Conservation (phyloP, 768 basidiomycete genomes). For the Cyclocybe aegerita region DNA sequence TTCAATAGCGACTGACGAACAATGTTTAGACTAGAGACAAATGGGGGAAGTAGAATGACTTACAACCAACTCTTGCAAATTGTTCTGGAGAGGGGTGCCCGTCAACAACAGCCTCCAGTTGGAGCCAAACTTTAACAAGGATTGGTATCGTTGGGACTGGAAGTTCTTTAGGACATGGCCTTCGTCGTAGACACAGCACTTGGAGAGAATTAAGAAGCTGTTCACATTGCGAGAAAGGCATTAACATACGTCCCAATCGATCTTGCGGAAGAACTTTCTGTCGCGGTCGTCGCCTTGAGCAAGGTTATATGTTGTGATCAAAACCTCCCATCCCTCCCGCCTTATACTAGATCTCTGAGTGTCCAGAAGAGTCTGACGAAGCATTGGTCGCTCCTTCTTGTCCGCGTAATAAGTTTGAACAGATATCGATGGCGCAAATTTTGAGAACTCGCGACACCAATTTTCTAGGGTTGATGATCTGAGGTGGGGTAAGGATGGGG, state of each 20-base stretch:
- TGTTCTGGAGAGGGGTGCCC: slow-evolving; percentile 93
- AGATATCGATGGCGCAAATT: slow-evolving; percentile 83
- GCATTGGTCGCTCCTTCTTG: slow-evolving; percentile 77
- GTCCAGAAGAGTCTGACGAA: slow-evolving; percentile 72
- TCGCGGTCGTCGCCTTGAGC: slow-evolving; percentile 90
- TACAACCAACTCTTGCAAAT: slow-evolving; percentile 87
- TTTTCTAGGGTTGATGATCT: slow-evolving; percentile 97
- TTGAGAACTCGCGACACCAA: slow-evolving; percentile 95
- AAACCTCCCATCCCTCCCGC: slow-evolving; percentile 81
- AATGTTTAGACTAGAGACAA: slow-evolving; percentile 5
- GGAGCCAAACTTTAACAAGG: slow-evolving; percentile 80
- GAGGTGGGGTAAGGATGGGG: background rate
- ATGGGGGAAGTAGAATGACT: slow-evolving; percentile 24
- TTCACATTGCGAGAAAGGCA: background rate
- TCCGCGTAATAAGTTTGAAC: slow-evolving; percentile 93
- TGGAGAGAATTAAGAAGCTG: slow-evolving; percentile 9
- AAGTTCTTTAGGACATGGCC: slow-evolving; percentile 98
- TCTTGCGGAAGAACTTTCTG: slow-evolving; percentile 87
- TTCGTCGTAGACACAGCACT: slow-evolving; percentile 96
- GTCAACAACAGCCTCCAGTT: slow-evolving; percentile 92
- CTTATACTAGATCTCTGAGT: slow-evolving; percentile 48
- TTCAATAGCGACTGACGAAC: slow-evolving; percentile 84
- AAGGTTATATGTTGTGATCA: slow-evolving; percentile 95
- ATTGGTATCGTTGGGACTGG: slow-evolving; percentile 93
- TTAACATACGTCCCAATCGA: slow-evolving; percentile 86